These are phyloP conservation scores for baker's yeast (Saccharomyces cerevisiae) DNA, from an alignment of 805 yeast species.

Conservation along the genomic window DNA sequence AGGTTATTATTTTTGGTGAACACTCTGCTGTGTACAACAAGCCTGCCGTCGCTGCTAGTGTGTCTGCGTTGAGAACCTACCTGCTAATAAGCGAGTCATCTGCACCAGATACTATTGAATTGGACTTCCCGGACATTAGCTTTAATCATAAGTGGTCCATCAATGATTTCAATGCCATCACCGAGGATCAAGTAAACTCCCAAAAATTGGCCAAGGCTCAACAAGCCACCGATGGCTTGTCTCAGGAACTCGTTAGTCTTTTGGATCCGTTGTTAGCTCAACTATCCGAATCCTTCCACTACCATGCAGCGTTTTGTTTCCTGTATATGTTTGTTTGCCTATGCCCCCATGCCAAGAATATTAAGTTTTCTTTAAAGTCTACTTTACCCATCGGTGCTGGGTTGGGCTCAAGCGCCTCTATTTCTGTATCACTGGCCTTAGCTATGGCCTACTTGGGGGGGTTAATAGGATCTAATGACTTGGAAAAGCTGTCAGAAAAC, in stretches of 20 bases:
- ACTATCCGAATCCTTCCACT: constrained; percentile 51
- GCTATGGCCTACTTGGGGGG: constrained; percentile 60
- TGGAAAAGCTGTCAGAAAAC: constrained; percentile 29
- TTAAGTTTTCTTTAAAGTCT: constrained; percentile 61
- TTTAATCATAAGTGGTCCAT: constrained; percentile 56
- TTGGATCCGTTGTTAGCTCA: constrained; percentile 38
- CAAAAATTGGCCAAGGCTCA: constrained; percentile 10
- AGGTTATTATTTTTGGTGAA: constrained; percentile 91
- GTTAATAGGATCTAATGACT: constrained; percentile 37
- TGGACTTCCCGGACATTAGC: constrained; percentile 80
- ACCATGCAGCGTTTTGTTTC: constrained; percentile 75
- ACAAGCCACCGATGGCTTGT: constrained; percentile 44
- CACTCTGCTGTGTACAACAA: constrained; percentile 90
- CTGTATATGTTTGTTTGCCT: constrained; percentile 64
- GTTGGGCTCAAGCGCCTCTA: constrained; percentile 86
- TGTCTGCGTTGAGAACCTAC: constrained; percentile 71
- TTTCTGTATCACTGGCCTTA: constrained; percentile 74
- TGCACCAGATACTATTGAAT: constrained; percentile 38
- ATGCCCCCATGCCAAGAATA: constrained; percentile 43
- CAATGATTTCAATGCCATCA: constrained; percentile 9
- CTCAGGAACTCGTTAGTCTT: constrained; percentile 48
- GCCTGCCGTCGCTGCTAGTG: constrained; percentile 94
- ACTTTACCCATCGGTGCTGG: constrained; percentile 96
- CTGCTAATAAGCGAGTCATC: constrained; percentile 46
- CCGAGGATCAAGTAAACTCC: constrained; percentile 12